Conservation (phyloP, 129 eudicot genomes). For the Flaveria sonorensis region DNA sequence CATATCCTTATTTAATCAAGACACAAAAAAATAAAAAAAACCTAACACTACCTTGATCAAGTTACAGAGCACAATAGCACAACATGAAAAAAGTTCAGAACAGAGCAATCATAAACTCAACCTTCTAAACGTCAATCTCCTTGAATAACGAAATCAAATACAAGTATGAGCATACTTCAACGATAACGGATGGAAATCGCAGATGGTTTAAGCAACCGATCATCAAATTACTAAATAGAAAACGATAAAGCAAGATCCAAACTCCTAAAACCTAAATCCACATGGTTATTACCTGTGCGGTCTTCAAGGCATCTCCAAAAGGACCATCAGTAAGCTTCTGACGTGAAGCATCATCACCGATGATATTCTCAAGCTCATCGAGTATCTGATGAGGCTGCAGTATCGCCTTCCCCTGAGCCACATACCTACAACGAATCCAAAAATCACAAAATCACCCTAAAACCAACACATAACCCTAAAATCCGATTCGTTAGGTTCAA, state of each 20-base stretch:
- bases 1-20: not conserved
- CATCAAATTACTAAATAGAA: conserved; percentile 1
- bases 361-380: conserved; percentile 67
- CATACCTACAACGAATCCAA: conserved; percentile 56
- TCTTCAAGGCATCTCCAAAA: conserved; percentile 67
- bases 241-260: conserved; percentile 1
- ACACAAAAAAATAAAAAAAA: not conserved
- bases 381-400: conserved; percentile 89
- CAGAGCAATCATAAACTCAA: conserved; percentile 14
- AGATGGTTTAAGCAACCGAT: not conserved
- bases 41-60: conserved; percentile 9
- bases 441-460: not conserved
- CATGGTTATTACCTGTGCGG: conserved; percentile 62
- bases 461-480: conserved; percentile 23
- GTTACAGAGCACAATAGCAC: conserved; percentile 7
- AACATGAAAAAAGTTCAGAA: conserved; percentile 4
- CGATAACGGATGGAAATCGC: not conserved
- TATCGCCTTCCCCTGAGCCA: conserved; percentile 92
- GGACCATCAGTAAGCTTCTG: conserved; percentile 70
- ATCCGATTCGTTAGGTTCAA: not conserved
- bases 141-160: not conserved
- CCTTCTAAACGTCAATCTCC: not conserved
- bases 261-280: not conserved
- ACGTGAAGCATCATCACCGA: conserved; percentile 44
- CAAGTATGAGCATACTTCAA: conserved; percentile 21